Evolutionary conservation across 306 rosid species (phyloP).

Genomic region (Sechiopsis laciniata): DNA sequence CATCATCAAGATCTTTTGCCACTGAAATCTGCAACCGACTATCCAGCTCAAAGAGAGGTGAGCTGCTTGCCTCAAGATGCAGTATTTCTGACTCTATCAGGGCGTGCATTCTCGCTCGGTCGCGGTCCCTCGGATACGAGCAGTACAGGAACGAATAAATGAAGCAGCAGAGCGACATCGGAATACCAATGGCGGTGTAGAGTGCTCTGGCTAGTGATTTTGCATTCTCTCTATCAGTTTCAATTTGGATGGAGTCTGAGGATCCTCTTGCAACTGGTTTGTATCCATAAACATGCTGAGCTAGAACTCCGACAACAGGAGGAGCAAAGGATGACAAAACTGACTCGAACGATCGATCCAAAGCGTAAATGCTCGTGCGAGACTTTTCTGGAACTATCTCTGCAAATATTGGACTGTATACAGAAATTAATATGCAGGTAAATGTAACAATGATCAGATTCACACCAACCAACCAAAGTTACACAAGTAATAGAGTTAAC

Average conservation of each 20-base stretch:
- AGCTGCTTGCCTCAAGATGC: background rate
- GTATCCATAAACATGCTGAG: conserved; percentile 60
- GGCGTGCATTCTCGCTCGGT: conserved; percentile 61
- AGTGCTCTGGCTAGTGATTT: conserved; percentile 71
- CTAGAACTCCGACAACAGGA: conserved; percentile 67
- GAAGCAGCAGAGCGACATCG: conserved; percentile 52
- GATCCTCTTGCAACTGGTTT: conserved; percentile 59
- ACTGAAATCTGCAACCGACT: background rate
- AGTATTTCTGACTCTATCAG: conserved; percentile 26
- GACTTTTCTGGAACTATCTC: conserved; percentile 86
- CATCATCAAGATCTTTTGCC: conserved; percentile 21
- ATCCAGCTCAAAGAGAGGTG: background rate
- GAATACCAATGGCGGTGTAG: conserved; percentile 59
- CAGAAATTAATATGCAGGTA: background rate
- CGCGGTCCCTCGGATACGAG: conserved; percentile 82
- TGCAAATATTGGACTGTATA: conserved; percentile 88
- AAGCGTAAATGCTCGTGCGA: conserved; percentile 65
- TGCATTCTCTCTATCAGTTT: conserved; percentile 71
- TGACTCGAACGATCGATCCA: conserved; percentile 68
- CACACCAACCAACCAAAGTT: no score
- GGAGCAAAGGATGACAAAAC: conserved; percentile 79
- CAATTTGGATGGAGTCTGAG: conserved; percentile 38
- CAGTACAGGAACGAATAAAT: conserved; percentile 68
- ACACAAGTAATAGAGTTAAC: no score
- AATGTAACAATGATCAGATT: no score